Evolutionary conservation across 176 grass and related monocot species (phyloP).

Genomic region (Carex myosuroides): DNA sequence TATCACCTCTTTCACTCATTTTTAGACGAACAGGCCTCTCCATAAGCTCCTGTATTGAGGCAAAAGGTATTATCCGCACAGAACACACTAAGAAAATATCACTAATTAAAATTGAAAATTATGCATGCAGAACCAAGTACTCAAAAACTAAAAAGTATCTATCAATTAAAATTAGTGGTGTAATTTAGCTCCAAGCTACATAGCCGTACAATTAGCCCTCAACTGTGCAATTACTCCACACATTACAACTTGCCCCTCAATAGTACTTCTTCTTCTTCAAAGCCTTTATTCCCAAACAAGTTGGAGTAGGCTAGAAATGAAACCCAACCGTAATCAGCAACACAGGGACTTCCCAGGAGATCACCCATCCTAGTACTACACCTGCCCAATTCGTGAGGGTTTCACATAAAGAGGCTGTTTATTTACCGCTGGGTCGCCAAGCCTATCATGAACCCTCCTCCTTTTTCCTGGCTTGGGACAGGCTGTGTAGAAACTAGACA

Average conservation of each 20-base stretch:
- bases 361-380: too few species aligned
- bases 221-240: background rate
- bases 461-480: too few species aligned
- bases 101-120: background rate
- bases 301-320: too few species aligned
- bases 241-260: background rate
- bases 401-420: too few species aligned
- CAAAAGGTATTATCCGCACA: conserved; percentile 8
- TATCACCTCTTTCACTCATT: conserved; percentile 36
- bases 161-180: background rate
- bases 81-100: background rate
- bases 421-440: too few species aligned
- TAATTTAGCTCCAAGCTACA: background rate
- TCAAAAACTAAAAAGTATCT: background rate
- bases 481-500: too few species aligned
- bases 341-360: too few species aligned
- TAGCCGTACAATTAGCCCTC: background rate
- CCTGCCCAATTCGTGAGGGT: too few species aligned
- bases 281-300: too few species aligned
- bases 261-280: background rate
- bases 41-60: conserved; percentile 69
- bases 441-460: too few species aligned
- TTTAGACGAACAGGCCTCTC: conserved; percentile 56
- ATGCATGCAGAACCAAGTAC: background rate
- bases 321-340: too few species aligned